Base-by-base conservation (phyloP, 1,139 yeast genomes). In the Yamadazyma spencermartinsiae region DNA sequence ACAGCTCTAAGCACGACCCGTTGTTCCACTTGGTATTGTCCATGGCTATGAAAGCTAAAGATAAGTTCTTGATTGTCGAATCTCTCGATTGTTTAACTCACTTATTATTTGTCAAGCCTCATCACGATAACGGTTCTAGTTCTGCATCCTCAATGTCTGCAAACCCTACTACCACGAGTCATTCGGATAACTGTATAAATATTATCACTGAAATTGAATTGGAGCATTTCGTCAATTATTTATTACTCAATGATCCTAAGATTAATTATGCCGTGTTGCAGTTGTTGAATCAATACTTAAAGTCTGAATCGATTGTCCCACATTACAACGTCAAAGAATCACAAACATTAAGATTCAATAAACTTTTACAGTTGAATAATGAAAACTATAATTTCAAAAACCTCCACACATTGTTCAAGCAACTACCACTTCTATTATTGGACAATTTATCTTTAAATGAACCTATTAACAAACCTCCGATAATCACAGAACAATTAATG, bases 1-100 rank as follows among this genome's bases (percentile, higher is more conserved):
- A 94, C 25, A 83, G 82, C 26, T 71, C 75, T 33, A 75, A 74
- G 46, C 77, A 79, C 49, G 90, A 85, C 57, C 76, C 75, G 9
- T 65, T 81, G 41, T 82, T 84, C 56, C 61, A 74, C 38, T 61
- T 71, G 8, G 62, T 84, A 35, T 61, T 79, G 34, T 54, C 61
- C 7, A 64, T 80, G 17, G 68, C 83, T 35, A 57, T 61, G 19
- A 49, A 54, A 18, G 67, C 79, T 7, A 68, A 69, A 36, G 92
- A 85, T 54, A 76, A 86, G 49, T 67, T 79, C 34, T 60, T 79
- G 43, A 54, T 69, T 37, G 45, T 65, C n/a, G 58, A 61, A 7
- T 68, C 76, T 13, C 61, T 84, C 50, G 79, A 61, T 38, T 60
- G 68, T 32, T 55, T 72, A 45, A 60, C 72, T 15, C 76, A 72